phyloP scores from a whole-genome alignment of 495 filamentous ascomycete genomes.

The Barbatosphaeria neglecta region DNA sequence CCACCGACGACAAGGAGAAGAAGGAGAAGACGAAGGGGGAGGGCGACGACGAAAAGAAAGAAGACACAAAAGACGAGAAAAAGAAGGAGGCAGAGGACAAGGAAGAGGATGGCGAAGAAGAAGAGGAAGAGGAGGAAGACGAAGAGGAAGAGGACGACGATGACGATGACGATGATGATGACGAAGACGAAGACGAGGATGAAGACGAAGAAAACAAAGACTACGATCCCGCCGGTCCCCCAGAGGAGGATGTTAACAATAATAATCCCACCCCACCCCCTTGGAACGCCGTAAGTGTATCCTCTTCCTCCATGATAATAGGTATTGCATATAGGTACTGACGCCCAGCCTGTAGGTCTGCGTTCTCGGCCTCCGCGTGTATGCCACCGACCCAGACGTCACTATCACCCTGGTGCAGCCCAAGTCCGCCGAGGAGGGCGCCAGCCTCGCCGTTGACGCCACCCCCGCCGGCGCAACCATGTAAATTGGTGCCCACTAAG shows the following conservation, averaged over 20 bases:
- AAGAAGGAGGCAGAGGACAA: neutral
- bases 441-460: slow-evolving; percentile 12
- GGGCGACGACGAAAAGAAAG: neutral
- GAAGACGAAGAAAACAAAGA: slow-evolving; percentile 6
- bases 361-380: slow-evolving; percentile 41
- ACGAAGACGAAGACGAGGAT: too few relatives aligned
- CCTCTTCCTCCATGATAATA: neutral
- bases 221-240: slow-evolving; percentile 3
- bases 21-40: slow-evolving; percentile 1
- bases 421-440: slow-evolving; percentile 13
- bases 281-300: slow-evolving; percentile 35
- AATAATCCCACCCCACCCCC: slow-evolving; percentile 16
- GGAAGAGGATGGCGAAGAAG: slow-evolving; percentile 3
- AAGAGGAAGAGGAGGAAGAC: slow-evolving; percentile 3
- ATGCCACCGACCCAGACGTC: slow-evolving; percentile 27
- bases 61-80: neutral
- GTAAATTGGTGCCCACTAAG: neutral
- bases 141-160: neutral
- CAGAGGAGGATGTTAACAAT: too few relatives aligned
- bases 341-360: slow-evolving; percentile 7
- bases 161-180: slow-evolving; percentile 1
- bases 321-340: neutral
- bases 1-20: neutral
- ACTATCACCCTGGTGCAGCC: slow-evolving; percentile 28
- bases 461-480: slow-evolving; percentile 13